These are phyloP conservation scores for Hermanozyma aechmeae DNA, from an alignment of 805 yeast genomes.

Conservation along the genomic window DNA sequence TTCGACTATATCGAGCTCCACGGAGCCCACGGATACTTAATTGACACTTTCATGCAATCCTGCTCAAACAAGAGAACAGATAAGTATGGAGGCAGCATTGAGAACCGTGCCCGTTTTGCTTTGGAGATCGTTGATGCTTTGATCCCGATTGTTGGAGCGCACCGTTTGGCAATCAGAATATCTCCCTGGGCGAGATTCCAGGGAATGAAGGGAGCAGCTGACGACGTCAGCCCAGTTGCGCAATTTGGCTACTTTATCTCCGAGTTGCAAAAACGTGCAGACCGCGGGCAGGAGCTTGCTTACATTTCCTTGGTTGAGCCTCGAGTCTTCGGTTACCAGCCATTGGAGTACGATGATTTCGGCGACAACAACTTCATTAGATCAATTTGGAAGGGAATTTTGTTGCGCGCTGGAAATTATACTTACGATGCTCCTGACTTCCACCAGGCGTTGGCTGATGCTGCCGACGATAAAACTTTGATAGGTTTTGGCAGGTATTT, in stretches of 20 bases:
- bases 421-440: slow-evolving; percentile 11
- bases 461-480: not conserved
- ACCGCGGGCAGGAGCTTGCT: slow-evolving; percentile 21
- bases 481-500: too few relatives aligned
- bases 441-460: slow-evolving; percentile 8
- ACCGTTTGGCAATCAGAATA: slow-evolving; percentile 37
- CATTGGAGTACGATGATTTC: slow-evolving; percentile 10
- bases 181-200: slow-evolving; percentile 33
- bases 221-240: slow-evolving; percentile 24
- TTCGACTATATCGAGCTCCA: slow-evolving; percentile 35
- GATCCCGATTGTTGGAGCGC: slow-evolving; percentile 43
- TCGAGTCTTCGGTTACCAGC: slow-evolving; percentile 8
- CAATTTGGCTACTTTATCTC: slow-evolving; percentile 28
- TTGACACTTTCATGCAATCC: slow-evolving; percentile 31
- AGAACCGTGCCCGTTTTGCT: slow-evolving; percentile 30
- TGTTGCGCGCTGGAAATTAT: slow-evolving; percentile 21
- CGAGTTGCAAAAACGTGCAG: slow-evolving; percentile 30
- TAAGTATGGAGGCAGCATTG: slow-evolving; percentile 36
- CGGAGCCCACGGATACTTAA: slow-evolving; percentile 30
- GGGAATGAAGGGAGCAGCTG: slow-evolving; percentile 25
- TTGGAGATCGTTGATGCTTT: slow-evolving; percentile 40
- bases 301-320: slow-evolving; percentile 31
- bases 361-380: slow-evolving; percentile 29
- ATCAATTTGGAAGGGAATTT: slow-evolving; percentile 35
- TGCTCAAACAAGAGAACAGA: slow-evolving; percentile 29